Base-by-base conservation (phyloP, 352 stramenopile genomes). In the Globisporangium nunn region DNA sequence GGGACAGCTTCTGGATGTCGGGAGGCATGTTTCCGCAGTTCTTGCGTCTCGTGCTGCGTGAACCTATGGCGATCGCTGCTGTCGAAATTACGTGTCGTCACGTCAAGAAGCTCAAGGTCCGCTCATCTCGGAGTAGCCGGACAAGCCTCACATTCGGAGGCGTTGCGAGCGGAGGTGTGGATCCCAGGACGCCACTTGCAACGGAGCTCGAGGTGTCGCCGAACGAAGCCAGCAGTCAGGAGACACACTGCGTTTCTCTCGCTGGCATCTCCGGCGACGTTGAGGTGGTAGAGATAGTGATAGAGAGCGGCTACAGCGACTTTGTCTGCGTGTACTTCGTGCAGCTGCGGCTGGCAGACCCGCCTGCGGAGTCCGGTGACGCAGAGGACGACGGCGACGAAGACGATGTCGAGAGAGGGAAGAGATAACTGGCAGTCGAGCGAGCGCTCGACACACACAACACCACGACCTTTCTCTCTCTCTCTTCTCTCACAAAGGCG, bases 1-100 rank as follows among this genome's bases (percentile, higher is more conserved):
- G 71, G 58, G 64, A 58, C 31, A 80, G 70, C 7, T 79, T 81
- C 52, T 93, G 82, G 82, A 73, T 93, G 48, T 84, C 75, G 2
- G 79, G 67, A 49, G 81, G 78, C 11, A 75, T 91, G 67, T 91
- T 77, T 56, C 83, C 81, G 12, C 83, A 91, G 56, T 78, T 90
- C 35, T 64, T 93, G 23, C 68, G 72, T 17, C 70, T 93, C 44
- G 67, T 78, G 11, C 53, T 93, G 47, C 71, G 76, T 10, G 75
- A 91, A 43, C 76, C 78, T 11, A 76, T 83, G 51, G 67, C 66
- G 4, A 67, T 93, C 15, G 59, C 54, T 8, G 64, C 67, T 29
- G 64, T 91, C n/a, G 83, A 93, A 47, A 69, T 93, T 41, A 87
- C 80, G 23, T 91, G 72, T 53, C 72, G 74, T 15, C 71, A 88